A percentile compares a stretch with the other conserved stretches of the same genome.
phyloP scores from a whole-genome alignment of 768 basidiomycete genomes.

The Macrolepiota dolichaula region DNA sequence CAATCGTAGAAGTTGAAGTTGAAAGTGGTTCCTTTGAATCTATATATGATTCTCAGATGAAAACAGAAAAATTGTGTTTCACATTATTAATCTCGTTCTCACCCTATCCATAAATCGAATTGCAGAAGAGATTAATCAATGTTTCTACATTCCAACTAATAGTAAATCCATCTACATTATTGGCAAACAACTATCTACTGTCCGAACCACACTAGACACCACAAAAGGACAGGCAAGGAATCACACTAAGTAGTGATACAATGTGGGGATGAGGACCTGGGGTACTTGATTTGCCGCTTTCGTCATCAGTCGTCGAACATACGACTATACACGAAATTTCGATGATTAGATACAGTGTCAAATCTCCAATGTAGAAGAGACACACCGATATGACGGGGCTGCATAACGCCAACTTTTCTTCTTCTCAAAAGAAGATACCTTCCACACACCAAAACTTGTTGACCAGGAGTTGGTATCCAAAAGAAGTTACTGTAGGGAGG shows the following conservation, averaged over 20 bases:
- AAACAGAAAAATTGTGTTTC: no score
- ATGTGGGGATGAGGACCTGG: background rate
- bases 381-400: background rate
- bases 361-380: background rate
- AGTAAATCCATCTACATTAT: no score
- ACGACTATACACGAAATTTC: background rate
- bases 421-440: background rate
- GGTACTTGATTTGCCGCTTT: slow-evolving; percentile 4
- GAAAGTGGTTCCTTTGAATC: no score
- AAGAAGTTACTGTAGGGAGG: no score
- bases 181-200: background rate
- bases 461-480: no score
- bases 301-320: background rate
- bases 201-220: background rate
- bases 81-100: no score
- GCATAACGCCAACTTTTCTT: background rate
- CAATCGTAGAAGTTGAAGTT: no score
- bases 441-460: no score
- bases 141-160: no score
- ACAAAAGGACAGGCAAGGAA: background rate
- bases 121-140: no score
- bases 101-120: no score
- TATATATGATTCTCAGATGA: no score
- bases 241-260: background rate
- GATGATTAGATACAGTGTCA: background rate